A percentile compares a stretch with the other conserved stretches of the same genome.
Conservation (phyloP, 2,329 filamentous ascomycete species). For the Fusarium vanettenii region DNA sequence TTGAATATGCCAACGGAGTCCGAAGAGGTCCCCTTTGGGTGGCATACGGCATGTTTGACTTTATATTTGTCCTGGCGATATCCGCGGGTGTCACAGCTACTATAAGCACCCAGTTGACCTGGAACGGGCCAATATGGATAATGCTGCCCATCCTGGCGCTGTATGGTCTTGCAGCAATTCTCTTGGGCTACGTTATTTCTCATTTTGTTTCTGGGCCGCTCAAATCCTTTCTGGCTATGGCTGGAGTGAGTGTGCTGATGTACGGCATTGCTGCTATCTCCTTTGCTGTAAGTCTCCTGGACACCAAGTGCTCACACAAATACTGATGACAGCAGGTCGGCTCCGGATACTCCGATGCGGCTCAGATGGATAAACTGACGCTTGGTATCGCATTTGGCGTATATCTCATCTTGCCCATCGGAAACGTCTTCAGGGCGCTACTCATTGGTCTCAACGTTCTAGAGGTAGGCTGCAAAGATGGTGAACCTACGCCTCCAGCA, state of each 20-base stretch:
- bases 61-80: conserved; percentile 72
- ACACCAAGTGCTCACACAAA: fast-evolving
- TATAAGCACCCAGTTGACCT: conserved; percentile 67
- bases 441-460: conserved; percentile 83
- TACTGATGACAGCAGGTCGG: conserved; percentile 19
- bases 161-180: conserved; percentile 79
- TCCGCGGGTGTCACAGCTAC: conserved; percentile 73
- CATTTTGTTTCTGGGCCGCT: conserved; percentile 74
- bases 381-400: conserved; percentile 25
- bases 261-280: conserved; percentile 77
- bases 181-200: conserved; percentile 75
- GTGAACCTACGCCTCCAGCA: conserved; percentile 70
- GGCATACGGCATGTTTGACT: conserved; percentile 83
- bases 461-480: conserved; percentile 75
- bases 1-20: conserved; percentile 91
- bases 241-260: conserved; percentile 74
- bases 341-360: conserved; percentile 17
- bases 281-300: conserved; percentile 48
- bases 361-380: conserved; percentile 16
- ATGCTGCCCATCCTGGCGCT: conserved; percentile 81
- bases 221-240: conserved; percentile 74
- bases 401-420: conserved; percentile 42
- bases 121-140: conserved; percentile 80
- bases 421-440: conserved; percentile 73
- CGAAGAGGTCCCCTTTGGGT: conserved; percentile 81